Base-by-base conservation (phyloP, 768 basidiomycete species). In the Hygrocybe punicea region DNA sequence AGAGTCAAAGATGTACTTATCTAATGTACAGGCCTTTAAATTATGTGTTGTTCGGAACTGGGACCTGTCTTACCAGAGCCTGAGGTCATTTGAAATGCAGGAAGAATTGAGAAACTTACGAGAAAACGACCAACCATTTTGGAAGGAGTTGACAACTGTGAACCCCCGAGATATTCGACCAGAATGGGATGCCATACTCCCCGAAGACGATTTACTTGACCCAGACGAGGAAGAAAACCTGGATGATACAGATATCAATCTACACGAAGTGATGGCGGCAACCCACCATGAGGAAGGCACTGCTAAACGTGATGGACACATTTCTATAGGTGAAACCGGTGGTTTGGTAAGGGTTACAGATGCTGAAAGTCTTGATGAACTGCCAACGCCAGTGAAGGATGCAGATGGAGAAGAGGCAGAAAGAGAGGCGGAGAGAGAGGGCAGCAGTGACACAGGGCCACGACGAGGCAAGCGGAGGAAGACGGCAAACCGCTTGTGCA, bases 21-120 rank as follows among this genome's bases (percentile, higher is more conserved):
- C 13, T 6, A n/a, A 10, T 34, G 11, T n/a, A 13, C 40, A 53
- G 52, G 52, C 52, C 17, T 53, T 53, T 25, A 10, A 37, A 23
- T 25, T 53, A n/a, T 53, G 52, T 40, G 36, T 39, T 9, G 34
- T 53, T 8, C n/a, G n/a, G n/a, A 24, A 53, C 37, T 65, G 52
- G 52, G 36, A 53, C 52, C 16, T 53, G 40, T 53, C 36, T 16
- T 23, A 53, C 40, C n/a, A 37, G 17, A 16, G 33, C 17, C n/a
- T 53, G 10, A 53, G 8, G 33, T 53, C 52, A 40, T 53, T 37
- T 9, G 34, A 53, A 4, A 53, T 53, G 52, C 52, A 37, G 23
- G 52, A 53, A 39, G 36, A 53, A 19, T 16, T 53, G 7, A 37
- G 52, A n/a, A 39, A 53, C n/a, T 17, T 53, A 19, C 52, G 17